Evolutionary conservation across 129 eudicot genomes (phyloP).

Genomic region (Scalesia atractyloides): DNA sequence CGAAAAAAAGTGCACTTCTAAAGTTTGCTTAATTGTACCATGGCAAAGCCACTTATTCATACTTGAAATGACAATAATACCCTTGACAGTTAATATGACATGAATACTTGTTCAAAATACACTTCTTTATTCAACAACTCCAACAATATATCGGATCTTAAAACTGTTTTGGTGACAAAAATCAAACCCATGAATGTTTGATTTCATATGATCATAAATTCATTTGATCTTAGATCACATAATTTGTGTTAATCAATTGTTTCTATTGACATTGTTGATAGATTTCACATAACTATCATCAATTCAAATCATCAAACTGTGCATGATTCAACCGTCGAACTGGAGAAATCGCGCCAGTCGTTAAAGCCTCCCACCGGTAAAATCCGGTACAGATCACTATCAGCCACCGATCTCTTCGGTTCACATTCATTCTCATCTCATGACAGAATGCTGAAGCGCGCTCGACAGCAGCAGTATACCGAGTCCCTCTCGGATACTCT

Average conservation of each 20-base stretch:
- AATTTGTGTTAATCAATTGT: too few species aligned
- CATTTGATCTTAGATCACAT: too few species aligned
- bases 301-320: too few species aligned
- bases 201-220: too few species aligned
- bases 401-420: slow-evolving; percentile 42
- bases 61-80: slow-evolving; percentile 6
- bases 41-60: background rate
- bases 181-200: too few species aligned
- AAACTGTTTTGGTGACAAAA: background rate
- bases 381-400: too few species aligned
- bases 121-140: slow-evolving; percentile 1
- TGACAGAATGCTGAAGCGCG: slow-evolving; percentile 58
- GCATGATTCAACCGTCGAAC: too few species aligned
- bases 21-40: too few species aligned
- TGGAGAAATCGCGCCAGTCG: too few species aligned
- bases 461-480: slow-evolving; percentile 35
- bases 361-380: too few species aligned
- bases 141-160: slow-evolving; percentile 7
- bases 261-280: too few species aligned
- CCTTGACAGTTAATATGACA: slow-evolving; percentile 18
- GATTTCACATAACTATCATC: too few species aligned
- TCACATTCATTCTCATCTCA: slow-evolving; percentile 32
- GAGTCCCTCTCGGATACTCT: slow-evolving; percentile 45
- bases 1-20: background rate
- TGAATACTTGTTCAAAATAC: background rate